A percentile compares a stretch with the other conserved stretches of the same genome.
phyloP scores from a whole-genome alignment of 2,329 filamentous ascomycete species.

The Neopestalotiopsis rosae region DNA sequence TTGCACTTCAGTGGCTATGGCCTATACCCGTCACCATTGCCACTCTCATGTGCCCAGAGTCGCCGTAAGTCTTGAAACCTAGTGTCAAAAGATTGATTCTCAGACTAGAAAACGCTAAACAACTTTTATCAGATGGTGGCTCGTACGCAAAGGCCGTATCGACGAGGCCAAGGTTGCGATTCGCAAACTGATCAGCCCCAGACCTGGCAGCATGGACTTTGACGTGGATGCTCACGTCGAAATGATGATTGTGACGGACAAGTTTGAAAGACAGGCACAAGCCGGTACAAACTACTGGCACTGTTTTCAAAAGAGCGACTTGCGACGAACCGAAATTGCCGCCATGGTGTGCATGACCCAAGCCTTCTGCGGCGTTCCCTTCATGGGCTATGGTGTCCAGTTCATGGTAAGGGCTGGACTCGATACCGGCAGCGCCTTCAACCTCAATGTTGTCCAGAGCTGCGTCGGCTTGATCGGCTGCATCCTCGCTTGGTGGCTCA shows the following conservation, averaged over 20 bases:
- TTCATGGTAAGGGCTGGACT: conserved; percentile 16
- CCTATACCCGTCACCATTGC: conserved; percentile 18
- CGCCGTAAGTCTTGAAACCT: background rate
- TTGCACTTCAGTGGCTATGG: conserved; percentile 21
- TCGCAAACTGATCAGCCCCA: conserved; percentile 8
- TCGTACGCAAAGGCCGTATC: conserved; percentile 18
- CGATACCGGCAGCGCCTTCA: background rate
- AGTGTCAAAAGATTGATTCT: too few relatives aligned
- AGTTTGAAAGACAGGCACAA: conserved; percentile 18
- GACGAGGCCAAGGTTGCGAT: conserved; percentile 18
- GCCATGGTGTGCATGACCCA: conserved; percentile 20
- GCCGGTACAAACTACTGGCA: conserved; percentile 19
- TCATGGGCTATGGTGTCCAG: conserved; percentile 19
- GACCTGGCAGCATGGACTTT: conserved; percentile 8
- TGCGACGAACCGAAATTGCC: conserved; percentile 20
- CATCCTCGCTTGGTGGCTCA: conserved; percentile 16
- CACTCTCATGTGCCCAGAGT: conserved; percentile 18
- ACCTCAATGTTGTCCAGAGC: conserved; percentile 17
- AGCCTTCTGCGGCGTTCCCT: conserved; percentile 19
- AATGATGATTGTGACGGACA: conserved; percentile 20
- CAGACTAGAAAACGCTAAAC: background rate
- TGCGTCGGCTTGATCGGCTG: conserved; percentile 19
- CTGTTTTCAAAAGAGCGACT: conserved; percentile 17
- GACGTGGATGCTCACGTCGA: conserved; percentile 21
- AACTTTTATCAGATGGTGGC: conserved; percentile 11